These are phyloP conservation scores for Triadica sebifera DNA, from an alignment of 345 rosid genomes.

Conservation along the genomic window DNA sequence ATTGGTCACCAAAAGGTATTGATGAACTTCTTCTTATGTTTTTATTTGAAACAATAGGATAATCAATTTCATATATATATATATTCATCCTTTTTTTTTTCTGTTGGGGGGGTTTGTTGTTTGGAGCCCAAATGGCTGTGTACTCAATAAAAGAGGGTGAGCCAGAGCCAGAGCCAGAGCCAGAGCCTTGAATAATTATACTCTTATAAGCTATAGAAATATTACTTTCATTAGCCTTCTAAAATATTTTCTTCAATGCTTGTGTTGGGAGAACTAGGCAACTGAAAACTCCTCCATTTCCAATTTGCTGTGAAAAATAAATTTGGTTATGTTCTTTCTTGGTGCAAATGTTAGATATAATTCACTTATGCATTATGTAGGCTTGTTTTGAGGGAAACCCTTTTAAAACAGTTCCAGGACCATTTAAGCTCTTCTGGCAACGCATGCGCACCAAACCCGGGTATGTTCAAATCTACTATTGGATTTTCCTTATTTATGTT, in stretches of 20 bases:
- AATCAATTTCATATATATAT: neutral
- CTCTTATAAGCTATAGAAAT: no score
- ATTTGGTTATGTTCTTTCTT: neutral
- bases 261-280: neutral
- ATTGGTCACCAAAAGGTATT: neutral
- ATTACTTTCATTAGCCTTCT: neutral
- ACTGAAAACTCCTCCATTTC: neutral
- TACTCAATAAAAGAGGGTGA: no score
- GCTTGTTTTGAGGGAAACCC: constrained; percentile 98
- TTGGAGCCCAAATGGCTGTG: no score
- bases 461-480: constrained; percentile 36
- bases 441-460: constrained; percentile 99
- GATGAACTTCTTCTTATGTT: neutral
- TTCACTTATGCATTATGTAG: constrained; percentile 32
- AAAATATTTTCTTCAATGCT: neutral
- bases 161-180: no score
- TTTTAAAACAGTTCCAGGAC: constrained; percentile 95
- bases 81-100: neutral
- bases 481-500: neutral
- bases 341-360: neutral
- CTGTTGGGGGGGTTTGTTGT: neutral
- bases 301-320: neutral
- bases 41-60: neutral
- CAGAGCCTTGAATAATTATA: no score
- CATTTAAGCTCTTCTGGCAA: constrained; percentile 81